Conservation (phyloP, 208 protist species). For the Acanthamoeba lenticulata region DNA sequence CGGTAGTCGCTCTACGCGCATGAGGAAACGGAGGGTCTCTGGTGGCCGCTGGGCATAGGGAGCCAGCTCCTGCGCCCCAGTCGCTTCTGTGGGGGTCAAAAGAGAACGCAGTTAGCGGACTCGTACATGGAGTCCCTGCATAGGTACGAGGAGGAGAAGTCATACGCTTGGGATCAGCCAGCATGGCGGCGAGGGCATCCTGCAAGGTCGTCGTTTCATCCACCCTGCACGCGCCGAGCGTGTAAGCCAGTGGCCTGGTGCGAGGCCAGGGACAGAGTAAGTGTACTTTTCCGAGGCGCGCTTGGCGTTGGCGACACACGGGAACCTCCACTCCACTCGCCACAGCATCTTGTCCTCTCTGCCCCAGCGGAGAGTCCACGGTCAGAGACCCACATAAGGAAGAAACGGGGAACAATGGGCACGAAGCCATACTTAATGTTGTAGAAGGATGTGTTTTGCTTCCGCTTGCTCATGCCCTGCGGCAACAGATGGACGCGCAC, state of each 20-base stretch:
- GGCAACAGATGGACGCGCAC: conserved; percentile 24
- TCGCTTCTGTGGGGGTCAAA: not conserved
- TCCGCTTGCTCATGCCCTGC: conserved; percentile 30
- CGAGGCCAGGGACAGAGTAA: not conserved
- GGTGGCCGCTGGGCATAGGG: not conserved
- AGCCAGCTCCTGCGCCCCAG: not conserved
- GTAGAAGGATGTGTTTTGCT: conserved; percentile 59
- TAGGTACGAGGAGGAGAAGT: not conserved
- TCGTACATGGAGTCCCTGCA: not conserved
- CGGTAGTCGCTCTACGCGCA: conserved; percentile 25
- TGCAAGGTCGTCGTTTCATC: not conserved
- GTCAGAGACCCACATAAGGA: too few species aligned
- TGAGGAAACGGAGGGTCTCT: not conserved
- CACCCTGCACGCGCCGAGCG: not conserved
- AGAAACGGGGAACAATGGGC: not conserved
- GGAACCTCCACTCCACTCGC: conserved; percentile 52
- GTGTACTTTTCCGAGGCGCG: not conserved
- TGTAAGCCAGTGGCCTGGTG: not conserved
- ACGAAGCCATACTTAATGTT: conserved; percentile 17
- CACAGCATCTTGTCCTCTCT: conserved; percentile 23
- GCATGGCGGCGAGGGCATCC: not conserved
- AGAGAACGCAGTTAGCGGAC: not conserved
- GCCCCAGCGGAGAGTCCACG: too few species aligned
- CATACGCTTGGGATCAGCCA: conserved; percentile 14
- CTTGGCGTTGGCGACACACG: not conserved